Percentiles rank a stretch among this genome's conserved stretches.
These are phyloP conservation scores for Zasmidium angulare DNA, from an alignment of 2,329 filamentous ascomycete genomes.

Conservation along the genomic window DNA sequence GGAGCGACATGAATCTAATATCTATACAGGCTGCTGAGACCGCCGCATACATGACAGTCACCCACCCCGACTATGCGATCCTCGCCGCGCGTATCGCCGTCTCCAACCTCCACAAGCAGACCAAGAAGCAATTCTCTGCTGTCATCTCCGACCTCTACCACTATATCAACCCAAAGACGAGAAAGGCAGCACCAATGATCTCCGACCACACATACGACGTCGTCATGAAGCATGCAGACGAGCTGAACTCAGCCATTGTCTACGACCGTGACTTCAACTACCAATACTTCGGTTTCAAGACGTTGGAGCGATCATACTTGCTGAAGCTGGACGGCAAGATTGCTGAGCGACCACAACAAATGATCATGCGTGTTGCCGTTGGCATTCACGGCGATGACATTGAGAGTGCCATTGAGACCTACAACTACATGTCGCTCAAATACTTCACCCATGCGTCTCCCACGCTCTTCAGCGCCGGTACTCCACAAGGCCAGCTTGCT, in stretches of 20 bases:
- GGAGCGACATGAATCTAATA: slow-evolving; percentile 7
- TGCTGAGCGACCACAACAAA: slow-evolving; percentile 95
- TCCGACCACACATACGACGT: slow-evolving; percentile 85
- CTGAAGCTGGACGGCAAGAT: slow-evolving; percentile 94
- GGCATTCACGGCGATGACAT: slow-evolving; percentile 95
- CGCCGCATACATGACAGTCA: slow-evolving; percentile 99
- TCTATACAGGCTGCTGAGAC: slow-evolving; percentile 89
- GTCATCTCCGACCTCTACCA: slow-evolving; percentile 91
- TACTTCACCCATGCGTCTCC: slow-evolving; percentile 98
- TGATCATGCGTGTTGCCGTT: slow-evolving; percentile 99
- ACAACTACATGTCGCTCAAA: slow-evolving; percentile 98
- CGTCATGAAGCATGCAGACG: slow-evolving; percentile 93
- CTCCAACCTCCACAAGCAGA: slow-evolving; percentile 99
- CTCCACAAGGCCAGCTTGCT: slow-evolving; percentile 88
- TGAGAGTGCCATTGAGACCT: slow-evolving; percentile 93
- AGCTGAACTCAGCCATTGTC: slow-evolving; percentile 97
- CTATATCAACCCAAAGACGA: slow-evolving; percentile 95
- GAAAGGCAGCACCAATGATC: slow-evolving; percentile 85
- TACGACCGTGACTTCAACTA: slow-evolving; percentile 99
- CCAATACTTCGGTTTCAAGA: slow-evolving; percentile 99
- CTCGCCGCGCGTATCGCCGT: slow-evolving; percentile 97
- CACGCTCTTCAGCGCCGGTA: slow-evolving; percentile 96
- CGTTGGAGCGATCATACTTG: slow-evolving; percentile 93
- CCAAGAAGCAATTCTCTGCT: slow-evolving; percentile 99
- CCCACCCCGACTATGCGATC: slow-evolving; percentile 97